These are phyloP conservation scores for Malania oleifera DNA, from an alignment of 164 flowering plant genomes.

Conservation along the genomic window DNA sequence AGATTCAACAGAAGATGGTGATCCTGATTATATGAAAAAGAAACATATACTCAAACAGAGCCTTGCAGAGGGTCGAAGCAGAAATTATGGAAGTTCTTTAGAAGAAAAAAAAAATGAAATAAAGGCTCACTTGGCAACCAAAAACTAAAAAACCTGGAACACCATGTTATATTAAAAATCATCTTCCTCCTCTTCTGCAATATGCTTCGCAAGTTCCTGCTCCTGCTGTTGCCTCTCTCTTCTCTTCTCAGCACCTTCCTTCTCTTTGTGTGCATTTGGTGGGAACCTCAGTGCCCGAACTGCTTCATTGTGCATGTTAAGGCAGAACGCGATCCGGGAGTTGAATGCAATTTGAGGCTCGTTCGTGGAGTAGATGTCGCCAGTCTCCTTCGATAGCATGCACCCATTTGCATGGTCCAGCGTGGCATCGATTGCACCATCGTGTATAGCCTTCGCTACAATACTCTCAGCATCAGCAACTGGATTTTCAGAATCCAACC, in stretches of 20 bases:
- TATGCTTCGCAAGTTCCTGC: slow-evolving; percentile 93
- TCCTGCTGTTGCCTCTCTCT: slow-evolving; percentile 90
- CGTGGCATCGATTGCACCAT: slow-evolving; percentile 93
- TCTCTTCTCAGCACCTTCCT: slow-evolving; percentile 91
- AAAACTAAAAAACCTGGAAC: too few species aligned
- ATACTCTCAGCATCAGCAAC: slow-evolving; percentile 94
- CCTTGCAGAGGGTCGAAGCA: too few species aligned
- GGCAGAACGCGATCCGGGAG: slow-evolving; percentile 88
- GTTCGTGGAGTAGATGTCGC: slow-evolving; percentile 86
- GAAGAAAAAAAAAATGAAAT: too few species aligned
- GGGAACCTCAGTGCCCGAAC: slow-evolving; percentile 83
- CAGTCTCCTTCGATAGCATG: slow-evolving; percentile 90
- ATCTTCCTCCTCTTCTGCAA: slow-evolving; percentile 97
- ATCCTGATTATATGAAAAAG: too few species aligned
- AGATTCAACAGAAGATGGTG: too few species aligned
- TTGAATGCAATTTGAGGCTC: slow-evolving; percentile 86
- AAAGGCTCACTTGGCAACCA: too few species aligned
- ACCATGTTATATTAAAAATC: slow-evolving; percentile 73
- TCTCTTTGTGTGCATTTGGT: slow-evolving; percentile 85
- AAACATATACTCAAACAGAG: too few species aligned
- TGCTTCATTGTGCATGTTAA: slow-evolving; percentile 94
- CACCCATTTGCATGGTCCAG: slow-evolving; percentile 78
- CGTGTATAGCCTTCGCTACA: slow-evolving; percentile 90
- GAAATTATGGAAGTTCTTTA: too few species aligned
- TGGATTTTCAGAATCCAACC: slow-evolving; percentile 71